phyloP scores from a whole-genome alignment of 768 basidiomycete genomes.

The Tylopilus felleus region DNA sequence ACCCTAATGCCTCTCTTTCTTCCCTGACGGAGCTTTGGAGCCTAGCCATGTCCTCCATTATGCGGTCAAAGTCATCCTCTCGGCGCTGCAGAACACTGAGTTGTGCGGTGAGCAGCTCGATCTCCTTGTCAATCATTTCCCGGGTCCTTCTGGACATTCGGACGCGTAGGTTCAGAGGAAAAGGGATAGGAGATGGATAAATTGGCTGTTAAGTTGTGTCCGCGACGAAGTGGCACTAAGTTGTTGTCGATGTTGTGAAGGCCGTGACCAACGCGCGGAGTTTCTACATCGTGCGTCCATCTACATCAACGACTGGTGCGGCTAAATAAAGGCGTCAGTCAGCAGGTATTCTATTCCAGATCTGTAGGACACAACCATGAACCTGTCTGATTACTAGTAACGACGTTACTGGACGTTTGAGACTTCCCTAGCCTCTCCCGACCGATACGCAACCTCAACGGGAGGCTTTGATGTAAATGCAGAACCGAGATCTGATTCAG shows the following conservation, averaged over 20 bases:
- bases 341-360: too few relatives aligned
- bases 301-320: too few relatives aligned
- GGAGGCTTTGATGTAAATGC: too few relatives aligned
- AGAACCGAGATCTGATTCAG: too few relatives aligned
- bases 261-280: neutral
- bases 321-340: too few relatives aligned
- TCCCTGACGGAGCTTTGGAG: slow-evolving; percentile 35
- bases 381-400: too few relatives aligned
- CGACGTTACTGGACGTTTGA: too few relatives aligned
- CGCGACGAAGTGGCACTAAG: neutral
- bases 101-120: slow-evolving; percentile 37
- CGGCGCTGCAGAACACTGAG: slow-evolving; percentile 35
- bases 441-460: too few relatives aligned
- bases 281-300: neutral
- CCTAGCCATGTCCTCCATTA: slow-evolving; percentile 39
- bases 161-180: neutral
- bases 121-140: slow-evolving; percentile 35
- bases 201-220: neutral
- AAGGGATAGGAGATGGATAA: neutral
- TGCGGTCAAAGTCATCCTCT: slow-evolving; percentile 39
- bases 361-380: too few relatives aligned
- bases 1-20: slow-evolving; percentile 34
- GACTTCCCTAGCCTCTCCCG: too few relatives aligned
- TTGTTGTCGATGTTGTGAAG: neutral
- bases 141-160: slow-evolving; percentile 21